Conservation (phyloP, 352 stramenopile genomes). For the Peronospora destructor region DNA sequence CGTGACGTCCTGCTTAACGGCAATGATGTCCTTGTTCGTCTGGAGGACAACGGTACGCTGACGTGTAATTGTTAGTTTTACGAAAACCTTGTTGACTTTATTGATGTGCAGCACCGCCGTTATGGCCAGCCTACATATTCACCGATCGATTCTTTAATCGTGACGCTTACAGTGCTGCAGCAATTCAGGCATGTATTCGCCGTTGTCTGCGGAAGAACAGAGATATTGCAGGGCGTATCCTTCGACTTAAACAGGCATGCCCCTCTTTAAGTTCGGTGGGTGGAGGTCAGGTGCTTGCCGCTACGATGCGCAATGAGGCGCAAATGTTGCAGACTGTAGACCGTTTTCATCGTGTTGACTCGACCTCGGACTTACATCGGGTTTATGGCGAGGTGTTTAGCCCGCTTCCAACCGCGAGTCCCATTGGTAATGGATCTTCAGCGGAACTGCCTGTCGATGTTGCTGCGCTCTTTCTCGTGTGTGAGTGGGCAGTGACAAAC, state of each 20-base stretch:
- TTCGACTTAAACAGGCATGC: conserved; percentile 57
- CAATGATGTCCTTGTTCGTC: conserved; percentile 64
- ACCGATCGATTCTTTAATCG: conserved; percentile 68
- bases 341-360: conserved; percentile 72
- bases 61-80: not conserved
- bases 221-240: conserved; percentile 59
- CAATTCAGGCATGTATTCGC: conserved; percentile 48
- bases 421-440: conserved; percentile 10
- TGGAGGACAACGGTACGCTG: conserved; percentile 71
- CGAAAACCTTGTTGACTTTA: conserved; percentile 5
- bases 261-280: conserved; percentile 22
- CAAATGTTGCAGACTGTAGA: conserved; percentile 75
- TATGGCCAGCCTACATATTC: conserved; percentile 69
- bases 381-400: conserved; percentile 73
- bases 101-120: conserved; percentile 37
- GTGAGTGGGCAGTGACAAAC: conserved; percentile 77
- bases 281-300: conserved; percentile 25
- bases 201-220: conserved; percentile 42
- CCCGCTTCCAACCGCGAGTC: conserved; percentile 30
- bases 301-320: conserved; percentile 61
- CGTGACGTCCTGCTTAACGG: conserved; percentile 62
- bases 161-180: conserved; percentile 32
- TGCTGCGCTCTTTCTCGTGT: conserved; percentile 63
- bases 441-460: conserved; percentile 60
- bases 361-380: conserved; percentile 55